These are phyloP conservation scores for Aspergillus felis DNA, from an alignment of 2,329 filamentous ascomycete genomes.

Conservation along the genomic window DNA sequence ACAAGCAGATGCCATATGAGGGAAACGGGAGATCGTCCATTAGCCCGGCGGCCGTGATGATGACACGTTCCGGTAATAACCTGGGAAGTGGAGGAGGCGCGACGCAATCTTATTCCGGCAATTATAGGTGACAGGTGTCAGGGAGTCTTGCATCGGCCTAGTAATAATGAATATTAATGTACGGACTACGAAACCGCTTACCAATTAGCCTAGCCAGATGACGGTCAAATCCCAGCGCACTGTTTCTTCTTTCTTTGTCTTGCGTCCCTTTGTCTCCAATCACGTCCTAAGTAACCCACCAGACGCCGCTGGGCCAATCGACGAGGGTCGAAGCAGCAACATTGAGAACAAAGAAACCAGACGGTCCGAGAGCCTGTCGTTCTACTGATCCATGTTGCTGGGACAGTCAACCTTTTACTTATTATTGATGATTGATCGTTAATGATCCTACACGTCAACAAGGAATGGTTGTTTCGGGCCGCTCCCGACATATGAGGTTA, in stretches of 20 bases:
- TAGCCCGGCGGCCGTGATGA: slow-evolving; percentile 5
- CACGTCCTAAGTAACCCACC: not conserved
- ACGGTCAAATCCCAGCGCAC: not conserved
- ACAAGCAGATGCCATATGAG: not conserved
- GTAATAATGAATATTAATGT: not conserved
- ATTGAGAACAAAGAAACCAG: slow-evolving; percentile 10
- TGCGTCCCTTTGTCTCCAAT: not conserved
- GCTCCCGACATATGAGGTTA: slow-evolving; percentile 7
- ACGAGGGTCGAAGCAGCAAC: not conserved
- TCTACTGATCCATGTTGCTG: slow-evolving; percentile 13
- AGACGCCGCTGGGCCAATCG: not conserved
- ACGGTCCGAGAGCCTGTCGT: slow-evolving; percentile 9
- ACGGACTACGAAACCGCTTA: not conserved
- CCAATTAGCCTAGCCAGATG: not conserved
- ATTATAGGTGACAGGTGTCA: not conserved
- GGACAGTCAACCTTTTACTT: slow-evolving; percentile 11
- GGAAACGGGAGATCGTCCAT: slow-evolving; percentile 18
- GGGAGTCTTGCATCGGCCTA: not conserved
- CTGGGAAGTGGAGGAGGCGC: not conserved
- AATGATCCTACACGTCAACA: slow-evolving; percentile 12
- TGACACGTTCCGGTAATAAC: not conserved
- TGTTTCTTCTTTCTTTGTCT: not conserved
- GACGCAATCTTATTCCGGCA: not conserved
- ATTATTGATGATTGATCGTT: not conserved
- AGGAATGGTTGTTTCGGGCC: slow-evolving; percentile 14